Evolutionary conservation across 2,329 filamentous ascomycete species (phyloP).

Genomic region (Fusarium poae): DNA sequence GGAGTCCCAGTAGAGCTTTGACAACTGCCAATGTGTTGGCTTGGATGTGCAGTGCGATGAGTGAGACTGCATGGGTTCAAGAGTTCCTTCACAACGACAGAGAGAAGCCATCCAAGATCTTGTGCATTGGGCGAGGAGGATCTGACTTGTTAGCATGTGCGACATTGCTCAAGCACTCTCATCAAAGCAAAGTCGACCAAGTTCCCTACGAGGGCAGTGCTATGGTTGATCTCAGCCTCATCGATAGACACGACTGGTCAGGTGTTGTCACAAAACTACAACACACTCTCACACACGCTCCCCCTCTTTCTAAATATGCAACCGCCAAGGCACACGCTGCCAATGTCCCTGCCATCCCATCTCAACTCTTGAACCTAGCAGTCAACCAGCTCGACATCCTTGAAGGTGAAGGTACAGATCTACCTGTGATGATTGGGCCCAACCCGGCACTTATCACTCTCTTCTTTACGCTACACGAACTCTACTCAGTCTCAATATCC

Average conservation of each 20-base stretch:
- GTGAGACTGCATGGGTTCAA: neutral
- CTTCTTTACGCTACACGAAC: conserved; percentile 16
- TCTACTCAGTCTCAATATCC: conserved; percentile 13
- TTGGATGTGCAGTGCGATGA: conserved; percentile 23
- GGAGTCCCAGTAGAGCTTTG: conserved; percentile 12
- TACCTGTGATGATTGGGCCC: neutral
- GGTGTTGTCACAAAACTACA: conserved; percentile 7
- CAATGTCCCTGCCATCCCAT: conserved; percentile 9
- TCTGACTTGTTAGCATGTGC: conserved; percentile 7
- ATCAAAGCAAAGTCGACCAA: conserved; percentile 4
- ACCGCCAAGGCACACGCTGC: conserved; percentile 16
- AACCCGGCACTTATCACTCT: neutral
- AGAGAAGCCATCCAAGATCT: neutral
- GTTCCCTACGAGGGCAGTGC: fast-evolving
- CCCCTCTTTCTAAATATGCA: conserved; percentile 20
- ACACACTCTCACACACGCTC: conserved; percentile 8
- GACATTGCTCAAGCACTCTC: neutral
- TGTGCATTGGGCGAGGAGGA: conserved; percentile 11
- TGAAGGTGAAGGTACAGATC: neutral
- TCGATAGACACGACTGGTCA: conserved; percentile 14
- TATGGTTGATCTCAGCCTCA: conserved; percentile 6
- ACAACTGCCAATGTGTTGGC: conserved; percentile 8
- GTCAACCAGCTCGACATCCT: neutral
- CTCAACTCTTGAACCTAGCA: neutral
- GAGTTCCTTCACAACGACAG: conserved; percentile 1